Base-by-base conservation (phyloP, 148 eudicot genomes). In the Drosera capensis region DNA sequence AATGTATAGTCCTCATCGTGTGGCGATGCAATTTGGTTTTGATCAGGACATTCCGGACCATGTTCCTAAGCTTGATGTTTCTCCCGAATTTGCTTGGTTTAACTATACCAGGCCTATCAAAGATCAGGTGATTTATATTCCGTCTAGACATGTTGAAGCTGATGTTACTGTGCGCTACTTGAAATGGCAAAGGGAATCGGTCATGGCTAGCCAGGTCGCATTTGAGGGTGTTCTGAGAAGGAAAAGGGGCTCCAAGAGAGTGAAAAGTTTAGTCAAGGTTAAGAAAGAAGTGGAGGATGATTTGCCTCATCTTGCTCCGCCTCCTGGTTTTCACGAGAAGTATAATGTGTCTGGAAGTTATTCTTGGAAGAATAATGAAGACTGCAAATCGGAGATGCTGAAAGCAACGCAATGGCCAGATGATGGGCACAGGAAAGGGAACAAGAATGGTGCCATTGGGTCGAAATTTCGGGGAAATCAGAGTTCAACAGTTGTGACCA, bases 1-100 rank as follows among this genome's bases (percentile, higher is more conserved):
- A 45, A 58, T 58, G 8, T 79, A 79, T 28, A 55, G 45, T 14
- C 87, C 82, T 3, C 71, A 79, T 51, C 48, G 79, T 5, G 82
- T 75, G 2, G 68, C 79, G 3, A 79, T 57, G 77, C 82, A 79
- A 14, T 75, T 79, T 43, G 74, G 87, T 14, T 56, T 57, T 17
- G 79, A 66, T 56, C 82, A 75, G 21, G 82, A 75, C 23, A 23
- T 79, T 25, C 82, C 87, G 3, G 34, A 39, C 3, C 4, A 14
- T 6, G 67, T 68, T 17, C 46, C 29, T 16, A 23, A 25, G 9
- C 15, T 16, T 18, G 2, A n/a, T 2, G 40, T 14, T 11, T 43
- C 25, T 16, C n/a, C 1, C 5, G 28, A 49, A 39, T 36, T 2
- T 18, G 60, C 56, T 30, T 65, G 65, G 64, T 53, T 20, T 6